These are phyloP conservation scores for Bathelium albidoporum DNA, from an alignment of 495 filamentous ascomycete genomes.

Conservation along the genomic window DNA sequence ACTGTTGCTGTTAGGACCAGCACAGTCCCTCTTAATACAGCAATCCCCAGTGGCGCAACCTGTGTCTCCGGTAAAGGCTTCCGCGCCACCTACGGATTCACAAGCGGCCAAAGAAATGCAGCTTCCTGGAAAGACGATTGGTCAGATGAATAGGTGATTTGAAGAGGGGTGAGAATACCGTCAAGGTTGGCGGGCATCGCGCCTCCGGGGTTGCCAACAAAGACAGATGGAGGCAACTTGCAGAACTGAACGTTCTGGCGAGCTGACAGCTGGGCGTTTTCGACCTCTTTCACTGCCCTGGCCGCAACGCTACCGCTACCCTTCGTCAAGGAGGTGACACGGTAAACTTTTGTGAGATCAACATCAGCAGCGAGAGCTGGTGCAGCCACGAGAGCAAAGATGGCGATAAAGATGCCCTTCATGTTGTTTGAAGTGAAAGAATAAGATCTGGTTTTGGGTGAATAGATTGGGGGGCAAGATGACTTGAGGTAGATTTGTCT, in stretches of 20 bases:
- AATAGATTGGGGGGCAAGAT: background rate
- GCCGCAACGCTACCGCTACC: background rate
- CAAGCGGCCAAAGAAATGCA: background rate
- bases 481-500: background rate
- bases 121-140: background rate
- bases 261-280: background rate
- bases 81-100: background rate
- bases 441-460: background rate
- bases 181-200: conserved; percentile 3
- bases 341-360: background rate
- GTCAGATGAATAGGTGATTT: background rate
- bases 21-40: background rate
- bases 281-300: background rate
- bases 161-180: background rate
- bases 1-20: background rate
- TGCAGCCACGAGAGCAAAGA: background rate
- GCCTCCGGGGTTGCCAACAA: conserved; percentile 1
- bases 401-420: background rate
- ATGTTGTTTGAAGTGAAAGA: background rate
- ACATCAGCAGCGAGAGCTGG: background rate
- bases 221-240: background rate
- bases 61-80: background rate
- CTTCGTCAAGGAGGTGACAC: background rate
- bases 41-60: background rate
- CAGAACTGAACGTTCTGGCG: background rate